Evolutionary conservation across 345 rosid genomes (phyloP).

Genomic region (Sonneratia alba): DNA sequence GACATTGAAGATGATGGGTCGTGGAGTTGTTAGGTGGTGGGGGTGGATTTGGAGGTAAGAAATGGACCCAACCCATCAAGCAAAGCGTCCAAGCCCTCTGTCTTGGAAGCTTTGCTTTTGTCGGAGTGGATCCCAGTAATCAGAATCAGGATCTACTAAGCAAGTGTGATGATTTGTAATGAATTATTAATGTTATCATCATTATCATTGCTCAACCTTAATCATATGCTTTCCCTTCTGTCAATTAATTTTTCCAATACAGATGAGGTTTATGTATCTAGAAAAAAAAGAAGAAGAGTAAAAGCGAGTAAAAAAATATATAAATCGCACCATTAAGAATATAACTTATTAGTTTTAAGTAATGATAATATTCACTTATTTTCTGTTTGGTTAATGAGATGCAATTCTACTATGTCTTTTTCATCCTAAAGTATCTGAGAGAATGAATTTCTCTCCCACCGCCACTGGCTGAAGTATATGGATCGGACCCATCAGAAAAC

Average conservation of each 20-base stretch:
- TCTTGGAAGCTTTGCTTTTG: conserved; percentile 13
- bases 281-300: no score
- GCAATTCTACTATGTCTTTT: background rate
- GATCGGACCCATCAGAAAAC: background rate
- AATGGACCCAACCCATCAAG: conserved; percentile 29
- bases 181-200: conserved; percentile 13
- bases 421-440: background rate
- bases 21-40: conserved; percentile 13
- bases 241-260: background rate
- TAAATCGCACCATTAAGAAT: no score
- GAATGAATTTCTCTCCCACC: no score
- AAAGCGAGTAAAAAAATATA: no score
- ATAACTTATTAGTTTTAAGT: no score
- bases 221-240: background rate
- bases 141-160: conserved; percentile 45
- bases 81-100: conserved; percentile 19
- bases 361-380: no score
- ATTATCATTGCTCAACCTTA: conserved; percentile 1
- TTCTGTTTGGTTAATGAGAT: no score
- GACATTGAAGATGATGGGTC: conserved; percentile 6
- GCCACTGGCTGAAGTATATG: background rate
- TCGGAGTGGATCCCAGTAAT: conserved; percentile 59
- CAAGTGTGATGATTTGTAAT: conserved; percentile 19
- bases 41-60: conserved; percentile 5
- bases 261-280: no score